phyloP scores from a whole-genome alignment of 1,139 yeast species.

The Kodamaea alishanica region DNA sequence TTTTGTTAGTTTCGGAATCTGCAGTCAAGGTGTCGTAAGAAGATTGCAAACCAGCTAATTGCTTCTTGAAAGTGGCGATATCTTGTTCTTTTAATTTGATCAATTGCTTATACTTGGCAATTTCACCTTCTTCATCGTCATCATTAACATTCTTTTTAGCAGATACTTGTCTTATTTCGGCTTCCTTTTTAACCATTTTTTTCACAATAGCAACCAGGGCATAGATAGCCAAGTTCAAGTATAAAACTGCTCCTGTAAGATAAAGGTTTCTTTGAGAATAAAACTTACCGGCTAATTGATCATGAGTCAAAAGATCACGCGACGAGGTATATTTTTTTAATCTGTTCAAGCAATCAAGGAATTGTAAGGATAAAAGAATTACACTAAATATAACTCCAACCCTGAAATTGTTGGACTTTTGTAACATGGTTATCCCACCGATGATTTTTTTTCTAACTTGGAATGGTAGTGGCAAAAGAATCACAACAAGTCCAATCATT shows the following conservation, averaged over 20 bases:
- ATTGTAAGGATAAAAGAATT: slow-evolving; percentile 49
- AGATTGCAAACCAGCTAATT: slow-evolving; percentile 49
- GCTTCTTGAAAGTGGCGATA: slow-evolving; percentile 48
- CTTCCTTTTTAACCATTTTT: slow-evolving; percentile 58
- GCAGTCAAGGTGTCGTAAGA: slow-evolving; percentile 47
- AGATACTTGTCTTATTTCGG: slow-evolving; percentile 31
- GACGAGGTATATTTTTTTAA: slow-evolving; percentile 29
- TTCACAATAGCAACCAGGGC: slow-evolving; percentile 55
- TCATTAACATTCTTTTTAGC: slow-evolving; percentile 15
- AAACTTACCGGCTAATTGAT: slow-evolving; percentile 52
- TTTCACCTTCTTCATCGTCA: slow-evolving; percentile 26
- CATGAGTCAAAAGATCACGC: slow-evolving; percentile 25
- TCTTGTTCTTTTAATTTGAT: slow-evolving; percentile 46
- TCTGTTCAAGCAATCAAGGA: slow-evolving; percentile 56
- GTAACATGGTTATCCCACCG: slow-evolving; percentile 27
- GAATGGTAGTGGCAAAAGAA: slow-evolving; percentile 63
- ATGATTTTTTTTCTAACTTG: slow-evolving; percentile 47
- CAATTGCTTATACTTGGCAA: slow-evolving; percentile 39
- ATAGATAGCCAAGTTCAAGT: slow-evolving; percentile 54
- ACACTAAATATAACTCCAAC: slow-evolving; percentile 48
- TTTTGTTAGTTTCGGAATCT: slow-evolving; percentile 4
- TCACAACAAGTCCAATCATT: slow-evolving; percentile 49
- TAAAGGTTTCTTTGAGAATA: slow-evolving; percentile 70
- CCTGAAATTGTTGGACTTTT: slow-evolving; percentile 43
- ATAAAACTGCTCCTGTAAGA: slow-evolving; percentile 66